Evolutionary conservation across 1,284 basidiomycete species (phyloP).

Genomic region (Mycosarcoma mackinlayi): DNA sequence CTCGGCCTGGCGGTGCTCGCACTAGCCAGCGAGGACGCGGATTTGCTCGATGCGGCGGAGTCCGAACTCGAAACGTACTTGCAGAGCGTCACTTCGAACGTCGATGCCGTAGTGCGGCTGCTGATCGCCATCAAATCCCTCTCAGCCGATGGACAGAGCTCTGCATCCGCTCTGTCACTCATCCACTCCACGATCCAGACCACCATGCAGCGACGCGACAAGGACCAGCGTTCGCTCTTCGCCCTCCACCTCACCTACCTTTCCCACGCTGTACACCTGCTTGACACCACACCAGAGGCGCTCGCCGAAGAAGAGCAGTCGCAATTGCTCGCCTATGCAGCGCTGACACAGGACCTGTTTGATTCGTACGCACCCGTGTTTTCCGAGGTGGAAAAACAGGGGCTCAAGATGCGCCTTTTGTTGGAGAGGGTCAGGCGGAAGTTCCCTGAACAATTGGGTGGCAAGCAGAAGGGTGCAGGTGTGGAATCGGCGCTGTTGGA

Average conservation of each 20-base stretch:
- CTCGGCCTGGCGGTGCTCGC: constrained; percentile 87
- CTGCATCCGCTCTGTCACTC: constrained; percentile 4
- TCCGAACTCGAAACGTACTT: constrained; percentile 75
- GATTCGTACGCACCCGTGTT: constrained; percentile 11
- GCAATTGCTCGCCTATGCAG: constrained; percentile 25
- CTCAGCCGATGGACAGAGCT: background rate
- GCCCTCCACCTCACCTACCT: constrained; percentile 24
- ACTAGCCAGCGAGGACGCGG: constrained; percentile 80
- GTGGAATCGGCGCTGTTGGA: constrained; percentile 17
- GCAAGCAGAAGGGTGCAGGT: background rate
- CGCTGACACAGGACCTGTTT: constrained; percentile 26
- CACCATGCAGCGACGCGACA: constrained; percentile 1
- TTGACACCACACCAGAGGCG: background rate
- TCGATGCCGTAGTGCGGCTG: constrained; percentile 18
- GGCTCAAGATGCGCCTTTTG: background rate
- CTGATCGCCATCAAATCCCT: constrained; percentile 20
- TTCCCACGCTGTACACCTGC: constrained; percentile 9
- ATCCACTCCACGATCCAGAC: constrained; percentile 29
- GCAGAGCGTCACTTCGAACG: background rate
- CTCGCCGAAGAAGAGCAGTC: constrained; percentile 5
- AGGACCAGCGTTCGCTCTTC: constrained; percentile 23
- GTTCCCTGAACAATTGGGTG: background rate
- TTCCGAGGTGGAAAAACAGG: constrained; percentile 20
- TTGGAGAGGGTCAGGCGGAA: constrained; percentile 3
- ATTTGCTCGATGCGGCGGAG: constrained; percentile 85